Base-by-base conservation (phyloP, 2,329 filamentous ascomycete species). In the Colletotrichum spinosum region DNA sequence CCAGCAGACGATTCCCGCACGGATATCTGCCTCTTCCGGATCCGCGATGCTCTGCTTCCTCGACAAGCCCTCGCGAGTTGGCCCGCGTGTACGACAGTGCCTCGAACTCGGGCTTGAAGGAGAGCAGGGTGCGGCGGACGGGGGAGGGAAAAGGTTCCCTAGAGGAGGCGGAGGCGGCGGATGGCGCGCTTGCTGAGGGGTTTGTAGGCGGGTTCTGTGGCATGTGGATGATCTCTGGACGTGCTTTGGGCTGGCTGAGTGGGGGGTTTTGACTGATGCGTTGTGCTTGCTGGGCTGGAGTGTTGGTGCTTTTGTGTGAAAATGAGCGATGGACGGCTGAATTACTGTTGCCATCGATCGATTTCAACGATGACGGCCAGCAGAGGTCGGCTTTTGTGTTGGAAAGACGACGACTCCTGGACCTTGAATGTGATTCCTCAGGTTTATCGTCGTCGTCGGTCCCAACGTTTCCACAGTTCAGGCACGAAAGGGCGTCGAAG, bases 71-170 rank as follows among this genome's bases (percentile, higher is more conserved):
- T 25, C 25, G 25, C 25, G 25, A 25, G n/a, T 67, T 38, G 2
- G 55, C 65, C 60, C 67, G 67, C 0, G 67, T 62, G 6, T 69
- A 67, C 0, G 67, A 67, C 1, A 65, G 4, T 0, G 67, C 67
- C 6, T 67, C 67, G 17, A 55, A 69, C 2, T 56, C 46, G 1
- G 59, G 59, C 13, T 25, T 56, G 37, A 1, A 7, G 6, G 25
- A 4, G 9, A 1, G 25, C 4, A 67, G 41, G 2, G 42, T 12
- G 9, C 56, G 33, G 3, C 44, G 17, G 4, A 63, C 45, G 0
- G 58, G 52, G 2, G 57, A 53, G 4, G 4, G 12, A 1, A n/a
- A 48, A 49, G 6, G 11, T 2, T 1, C 63, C 63, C 9, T 37
- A 33, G 3, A 57, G 44, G 8, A 63, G 15, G 0, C 25, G 15